A percentile compares a stretch with the other conserved stretches of the same genome.
Conservation (phyloP, 2,329 filamentous ascomycete species). For the Pseudopyricularia cyperi region DNA sequence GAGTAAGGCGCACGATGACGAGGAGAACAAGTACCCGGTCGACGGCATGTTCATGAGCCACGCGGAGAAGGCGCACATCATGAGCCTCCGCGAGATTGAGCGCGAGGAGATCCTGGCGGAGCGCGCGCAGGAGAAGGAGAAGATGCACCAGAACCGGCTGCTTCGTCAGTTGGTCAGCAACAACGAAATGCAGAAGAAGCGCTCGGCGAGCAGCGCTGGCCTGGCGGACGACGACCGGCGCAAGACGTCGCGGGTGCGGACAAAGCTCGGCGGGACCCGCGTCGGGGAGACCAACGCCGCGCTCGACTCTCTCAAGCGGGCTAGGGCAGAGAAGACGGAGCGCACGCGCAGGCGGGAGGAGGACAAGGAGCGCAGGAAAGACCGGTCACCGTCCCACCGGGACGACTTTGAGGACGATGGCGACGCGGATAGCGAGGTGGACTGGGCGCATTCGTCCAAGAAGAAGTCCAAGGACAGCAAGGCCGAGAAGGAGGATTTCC, state of each 20-base stretch:
- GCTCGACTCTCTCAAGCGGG: conserved; percentile 56
- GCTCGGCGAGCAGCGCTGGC: conserved; percentile 68
- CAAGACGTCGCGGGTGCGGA: conserved; percentile 62
- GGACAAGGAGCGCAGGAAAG: conserved; percentile 43
- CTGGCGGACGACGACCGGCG: conserved; percentile 61
- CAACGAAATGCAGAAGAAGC: conserved; percentile 56
- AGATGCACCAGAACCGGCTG: conserved; percentile 68
- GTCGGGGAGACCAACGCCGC: conserved; percentile 56
- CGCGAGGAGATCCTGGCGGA: conserved; percentile 84
- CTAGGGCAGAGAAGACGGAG: conserved; percentile 51
- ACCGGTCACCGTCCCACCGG: conserved; percentile 14
- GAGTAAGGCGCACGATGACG: conserved; percentile 33
- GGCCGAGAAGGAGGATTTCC: conserved; percentile 46
- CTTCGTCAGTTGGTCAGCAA: conserved; percentile 64
- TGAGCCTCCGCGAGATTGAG: conserved; percentile 79
- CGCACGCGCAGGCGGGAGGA: conserved; percentile 50
- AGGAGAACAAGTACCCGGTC: conserved; percentile 63
- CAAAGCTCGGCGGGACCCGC: conserved; percentile 50
- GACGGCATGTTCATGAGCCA: conserved; percentile 73
- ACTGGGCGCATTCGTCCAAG: conserved; percentile 50
- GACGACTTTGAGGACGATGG: conserved; percentile 36
- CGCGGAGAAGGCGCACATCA: conserved; percentile 64
- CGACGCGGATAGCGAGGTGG: conserved; percentile 67
- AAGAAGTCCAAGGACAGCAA: conserved; percentile 37
- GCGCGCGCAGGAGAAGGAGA: conserved; percentile 70